Percentiles rank a stretch among this genome's conserved stretches.
Evolutionary conservation across 208 protist genomes (phyloP).

Genomic region (Tritrichomonas musculus): DNA sequence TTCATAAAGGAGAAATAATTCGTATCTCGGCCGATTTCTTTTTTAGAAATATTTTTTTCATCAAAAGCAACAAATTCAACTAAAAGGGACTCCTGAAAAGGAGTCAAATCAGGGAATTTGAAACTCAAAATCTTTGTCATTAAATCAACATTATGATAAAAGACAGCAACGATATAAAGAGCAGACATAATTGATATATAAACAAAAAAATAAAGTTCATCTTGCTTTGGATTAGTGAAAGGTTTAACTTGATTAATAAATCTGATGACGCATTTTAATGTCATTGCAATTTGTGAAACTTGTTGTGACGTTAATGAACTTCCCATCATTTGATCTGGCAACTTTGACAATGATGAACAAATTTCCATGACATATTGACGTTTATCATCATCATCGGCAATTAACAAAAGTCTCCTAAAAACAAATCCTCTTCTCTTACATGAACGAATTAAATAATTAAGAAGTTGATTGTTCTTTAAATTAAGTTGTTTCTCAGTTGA

Average conservation of each 20-base stretch:
- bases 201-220: not conserved
- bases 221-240: not conserved
- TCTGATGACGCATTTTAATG: not conserved
- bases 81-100: not conserved
- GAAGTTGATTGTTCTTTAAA: not conserved
- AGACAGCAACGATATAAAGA: not conserved
- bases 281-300: not conserved
- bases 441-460: not conserved
- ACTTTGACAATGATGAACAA: not conserved
- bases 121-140: not conserved
- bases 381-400: not conserved
- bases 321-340: conserved; percentile 2
- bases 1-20: too few species aligned
- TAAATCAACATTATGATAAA: not conserved
- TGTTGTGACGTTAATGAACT: not conserved
- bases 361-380: not conserved
- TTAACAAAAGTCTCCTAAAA: not conserved
- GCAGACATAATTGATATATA: not conserved
- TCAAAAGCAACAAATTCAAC: not conserved
- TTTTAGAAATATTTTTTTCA: too few species aligned
- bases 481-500: not conserved
- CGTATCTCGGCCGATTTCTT: too few species aligned
- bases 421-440: conserved; percentile 28
- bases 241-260: not conserved
- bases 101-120: not conserved